A percentile compares a stretch with the other conserved stretches of the same genome.
These are phyloP conservation scores for Globisporangium camurandrum DNA, from an alignment of 352 stramenopile species.

Conservation along the genomic window DNA sequence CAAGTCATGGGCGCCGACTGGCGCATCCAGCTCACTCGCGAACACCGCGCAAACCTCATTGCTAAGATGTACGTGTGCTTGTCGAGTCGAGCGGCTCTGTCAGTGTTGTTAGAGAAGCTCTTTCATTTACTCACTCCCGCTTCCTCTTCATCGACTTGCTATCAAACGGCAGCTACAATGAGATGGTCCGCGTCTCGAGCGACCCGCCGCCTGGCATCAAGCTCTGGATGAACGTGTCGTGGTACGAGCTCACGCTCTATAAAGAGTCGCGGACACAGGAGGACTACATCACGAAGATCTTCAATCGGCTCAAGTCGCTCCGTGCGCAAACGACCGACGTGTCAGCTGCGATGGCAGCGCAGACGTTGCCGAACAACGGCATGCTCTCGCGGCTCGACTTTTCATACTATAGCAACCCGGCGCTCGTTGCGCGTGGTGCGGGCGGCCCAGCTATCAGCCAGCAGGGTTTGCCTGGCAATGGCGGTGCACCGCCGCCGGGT, in stretches of 20 bases:
- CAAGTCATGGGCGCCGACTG: conserved; percentile 45
- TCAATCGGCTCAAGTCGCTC: conserved; percentile 72
- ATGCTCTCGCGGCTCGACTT: conserved; percentile 72
- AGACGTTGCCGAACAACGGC: conserved; percentile 55
- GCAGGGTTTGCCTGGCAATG: conserved; percentile 18
- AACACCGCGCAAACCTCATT: conserved; percentile 79
- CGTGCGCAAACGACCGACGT: conserved; percentile 67
- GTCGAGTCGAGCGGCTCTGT: no score
- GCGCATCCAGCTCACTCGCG: conserved; percentile 73
- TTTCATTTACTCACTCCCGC: no score
- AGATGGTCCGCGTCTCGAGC: conserved; percentile 77
- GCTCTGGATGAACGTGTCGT: conserved; percentile 84
- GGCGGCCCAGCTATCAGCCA: conserved; percentile 7
- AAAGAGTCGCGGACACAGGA: conserved; percentile 80
- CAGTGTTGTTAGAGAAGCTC: no score
- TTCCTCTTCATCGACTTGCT: no score
- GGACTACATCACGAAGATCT: conserved; percentile 86
- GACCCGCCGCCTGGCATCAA: conserved; percentile 74
- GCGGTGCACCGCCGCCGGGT: conserved; percentile 35
- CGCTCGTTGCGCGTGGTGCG: conserved; percentile 36
- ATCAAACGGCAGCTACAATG: conserved; percentile 50
- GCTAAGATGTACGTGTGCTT: conserved; percentile 66
- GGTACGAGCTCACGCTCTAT: conserved; percentile 80
- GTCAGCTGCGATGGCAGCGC: conserved; percentile 55
- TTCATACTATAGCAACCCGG: conserved; percentile 67